Conservation (phyloP, 2,329 filamentous ascomycete species). For the Golovinomyces cichoracearum region DNA sequence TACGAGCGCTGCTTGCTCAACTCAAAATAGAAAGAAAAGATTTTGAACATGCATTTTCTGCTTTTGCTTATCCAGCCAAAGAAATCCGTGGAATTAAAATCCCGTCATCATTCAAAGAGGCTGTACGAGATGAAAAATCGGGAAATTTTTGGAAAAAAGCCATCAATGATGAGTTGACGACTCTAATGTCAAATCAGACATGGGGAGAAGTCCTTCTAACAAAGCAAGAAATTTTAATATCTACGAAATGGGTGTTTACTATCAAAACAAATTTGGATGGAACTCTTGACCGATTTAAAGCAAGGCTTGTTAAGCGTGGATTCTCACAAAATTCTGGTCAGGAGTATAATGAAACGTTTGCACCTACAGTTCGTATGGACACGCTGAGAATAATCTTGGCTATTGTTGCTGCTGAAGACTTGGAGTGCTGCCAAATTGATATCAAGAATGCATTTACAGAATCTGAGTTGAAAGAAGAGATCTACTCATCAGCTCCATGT, state of each 20-base stretch:
- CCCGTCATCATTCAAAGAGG: background rate
- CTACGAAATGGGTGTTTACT: background rate
- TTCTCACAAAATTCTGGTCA: background rate
- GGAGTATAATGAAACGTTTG: conserved; percentile 1
- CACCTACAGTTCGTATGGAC: background rate
- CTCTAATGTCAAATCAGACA: background rate
- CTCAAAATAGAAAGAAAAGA: background rate
- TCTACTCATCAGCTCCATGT: background rate
- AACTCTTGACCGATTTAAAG: background rate
- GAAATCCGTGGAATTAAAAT: background rate
- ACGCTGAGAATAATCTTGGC: background rate
- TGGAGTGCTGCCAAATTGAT: background rate
- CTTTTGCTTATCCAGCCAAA: background rate
- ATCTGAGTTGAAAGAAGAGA: conserved; percentile 1
- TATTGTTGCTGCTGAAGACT: background rate
- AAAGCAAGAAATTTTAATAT: background rate
- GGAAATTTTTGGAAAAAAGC: background rate
- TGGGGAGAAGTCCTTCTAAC: background rate
- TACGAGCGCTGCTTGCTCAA: background rate
- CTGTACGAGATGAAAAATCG: background rate
- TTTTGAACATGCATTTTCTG: background rate
- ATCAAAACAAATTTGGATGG: background rate
- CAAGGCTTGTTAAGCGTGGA: background rate
- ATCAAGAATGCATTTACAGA: conserved; percentile 1
- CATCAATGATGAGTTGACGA: background rate